Percentiles rank a stretch among this genome's conserved stretches.
Evolutionary conservation across 2,329 filamentous ascomycete species (phyloP).

Genomic region (Ophiostoma sp.): DNA sequence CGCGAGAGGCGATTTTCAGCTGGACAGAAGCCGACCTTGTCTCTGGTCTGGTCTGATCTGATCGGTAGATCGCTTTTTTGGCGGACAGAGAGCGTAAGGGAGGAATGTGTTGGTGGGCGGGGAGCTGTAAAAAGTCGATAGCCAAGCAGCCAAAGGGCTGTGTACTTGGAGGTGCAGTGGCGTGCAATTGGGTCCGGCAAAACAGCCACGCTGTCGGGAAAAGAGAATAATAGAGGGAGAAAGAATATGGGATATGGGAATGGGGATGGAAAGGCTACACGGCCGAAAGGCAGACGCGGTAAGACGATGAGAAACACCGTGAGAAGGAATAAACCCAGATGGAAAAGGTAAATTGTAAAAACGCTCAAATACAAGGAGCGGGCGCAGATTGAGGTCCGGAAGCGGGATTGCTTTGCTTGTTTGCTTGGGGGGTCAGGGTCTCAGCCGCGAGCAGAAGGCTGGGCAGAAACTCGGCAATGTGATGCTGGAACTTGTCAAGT

Average conservation of each 20-base stretch:
- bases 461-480: not conserved
- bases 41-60: slow-evolving; percentile 10
- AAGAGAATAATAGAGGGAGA: not conserved
- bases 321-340: not conserved
- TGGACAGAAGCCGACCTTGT: not conserved
- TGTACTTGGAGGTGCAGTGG: not conserved
- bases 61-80: slow-evolving; percentile 16
- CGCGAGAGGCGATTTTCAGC: slow-evolving; percentile 7
- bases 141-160: not conserved
- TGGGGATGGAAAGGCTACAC: not conserved
- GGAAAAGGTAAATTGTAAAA: not conserved
- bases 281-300: not conserved
- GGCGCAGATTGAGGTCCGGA: not conserved
- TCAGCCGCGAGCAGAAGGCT: slow-evolving; percentile 3
- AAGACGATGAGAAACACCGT: not conserved
- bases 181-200: not conserved
- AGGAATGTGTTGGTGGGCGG: not conserved
- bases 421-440: not conserved
- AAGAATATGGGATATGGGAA: not conserved
- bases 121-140: not conserved
- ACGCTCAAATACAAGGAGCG: not conserved
- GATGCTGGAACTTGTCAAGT: not conserved
- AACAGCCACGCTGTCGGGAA: not conserved
- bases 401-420: not conserved
- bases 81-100: not conserved